A percentile compares a stretch with the other conserved stretches of the same genome.
These are phyloP conservation scores for Albifimbria verrucaria DNA, from an alignment of 2,329 filamentous ascomycete species.

Conservation along the genomic window DNA sequence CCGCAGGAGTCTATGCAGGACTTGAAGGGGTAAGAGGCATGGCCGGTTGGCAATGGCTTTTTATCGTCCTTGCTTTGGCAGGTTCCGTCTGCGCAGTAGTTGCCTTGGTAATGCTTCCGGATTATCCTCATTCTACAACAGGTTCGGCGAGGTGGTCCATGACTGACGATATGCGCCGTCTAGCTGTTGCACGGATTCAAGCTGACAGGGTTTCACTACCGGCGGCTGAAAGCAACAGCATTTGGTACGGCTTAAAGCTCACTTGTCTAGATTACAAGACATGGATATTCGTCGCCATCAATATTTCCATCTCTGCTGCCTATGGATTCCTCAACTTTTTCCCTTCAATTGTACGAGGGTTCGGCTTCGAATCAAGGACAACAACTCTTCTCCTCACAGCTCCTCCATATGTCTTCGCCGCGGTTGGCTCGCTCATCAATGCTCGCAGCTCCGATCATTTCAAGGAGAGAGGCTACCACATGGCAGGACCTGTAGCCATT, in stretches of 20 bases:
- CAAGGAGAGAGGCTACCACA: constrained; percentile 18
- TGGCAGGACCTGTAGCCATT: constrained; percentile 11
- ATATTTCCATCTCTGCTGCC: constrained; percentile 16
- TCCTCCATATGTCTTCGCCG: constrained; percentile 14
- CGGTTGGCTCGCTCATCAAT: constrained; percentile 6
- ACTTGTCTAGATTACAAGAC: constrained; percentile 17
- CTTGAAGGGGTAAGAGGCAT: constrained; percentile 22
- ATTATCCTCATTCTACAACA: constrained; percentile 19
- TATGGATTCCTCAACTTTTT: constrained; percentile 19
- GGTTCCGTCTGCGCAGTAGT: constrained; percentile 15
- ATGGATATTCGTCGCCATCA: constrained; percentile 18
- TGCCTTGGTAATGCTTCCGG: constrained; percentile 13
- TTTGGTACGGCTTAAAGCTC: constrained; percentile 19
- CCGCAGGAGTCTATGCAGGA: constrained; percentile 16
- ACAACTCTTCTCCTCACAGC: constrained; percentile 13
- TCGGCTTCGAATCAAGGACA: constrained; percentile 10
- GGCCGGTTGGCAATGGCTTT: constrained; percentile 38
- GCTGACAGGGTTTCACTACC: constrained; percentile 18
- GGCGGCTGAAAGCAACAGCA: constrained; percentile 13
- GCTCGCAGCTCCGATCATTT: constrained; percentile 16
- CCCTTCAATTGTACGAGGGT: constrained; percentile 13
- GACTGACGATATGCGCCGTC: constrained; percentile 17
- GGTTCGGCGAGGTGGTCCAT: constrained; percentile 19
- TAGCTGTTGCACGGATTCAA: constrained; percentile 18
- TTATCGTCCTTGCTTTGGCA: constrained; percentile 30